Base-by-base conservation (phyloP, 306 rosid species). In the Lathyrus oleraceus region DNA sequence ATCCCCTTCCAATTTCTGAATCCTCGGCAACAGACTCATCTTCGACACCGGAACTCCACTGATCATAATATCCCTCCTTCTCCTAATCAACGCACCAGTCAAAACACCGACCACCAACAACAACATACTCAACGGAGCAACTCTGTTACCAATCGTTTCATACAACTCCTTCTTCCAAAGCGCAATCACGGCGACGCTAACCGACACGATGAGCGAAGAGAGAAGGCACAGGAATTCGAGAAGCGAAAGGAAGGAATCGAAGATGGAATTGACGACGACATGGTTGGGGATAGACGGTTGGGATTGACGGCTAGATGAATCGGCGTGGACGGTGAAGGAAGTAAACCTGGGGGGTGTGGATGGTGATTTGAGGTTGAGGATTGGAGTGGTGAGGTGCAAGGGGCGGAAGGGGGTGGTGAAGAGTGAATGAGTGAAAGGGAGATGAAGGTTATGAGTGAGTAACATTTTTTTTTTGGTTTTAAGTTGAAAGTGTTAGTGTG, bases 1-100 rank as follows among this genome's bases (percentile, higher is more conserved):
- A 76, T 94, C 97, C 77, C 78, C 95, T 68, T 94, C 97, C 82
- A 94, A 75, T 73, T 86, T 90, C 82, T 83, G 92, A 70, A 94
- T 69, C 83, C 96, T 82, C 82, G 80, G 85, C 30, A 88, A 63
- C 80, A 90, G 78, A 74, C 85, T 83, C 63, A 88, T 87, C 81
- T 93, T 86, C 87, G 78, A 59, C 0, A 79, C 83, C 42, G 80
- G 86, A 53, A 78, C 40, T 0, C 81, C 82, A 25, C 83, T 92
- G 51, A 59, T 81, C 68, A 66, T 61, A 7, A 70, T 76, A 62
- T 67, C 81, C 53, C 79, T 76, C 62, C 90, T 82, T 69, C 87
- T 58, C 78, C 97, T 79, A 81, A 90, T 85, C 95, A 86, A 85
- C 32, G 81, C 80, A 36, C 97, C 91, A 23, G 78, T 61, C 8